Percentiles rank a stretch among this genome's conserved stretches.
Conservation (phyloP, 2,329 filamentous ascomycete species). For the Scleromitrula shiraiana region DNA sequence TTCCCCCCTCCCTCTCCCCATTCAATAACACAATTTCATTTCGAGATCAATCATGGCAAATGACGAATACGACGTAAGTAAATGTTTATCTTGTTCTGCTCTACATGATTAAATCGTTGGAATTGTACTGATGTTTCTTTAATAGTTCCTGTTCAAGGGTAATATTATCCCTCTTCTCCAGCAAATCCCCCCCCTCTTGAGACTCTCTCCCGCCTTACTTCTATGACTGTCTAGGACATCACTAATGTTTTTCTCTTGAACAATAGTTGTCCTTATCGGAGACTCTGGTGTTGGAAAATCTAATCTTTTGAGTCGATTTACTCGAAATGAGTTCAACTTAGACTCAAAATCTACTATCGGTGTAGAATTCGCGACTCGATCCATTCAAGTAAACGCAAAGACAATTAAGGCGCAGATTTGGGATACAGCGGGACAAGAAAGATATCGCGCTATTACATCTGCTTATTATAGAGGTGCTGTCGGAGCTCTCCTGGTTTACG, state of each 20-base stretch:
- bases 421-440: constrained; percentile 98
- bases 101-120: neutral
- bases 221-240: constrained; percentile 27
- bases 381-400: constrained; percentile 98
- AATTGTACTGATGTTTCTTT: constrained; percentile 28
- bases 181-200: constrained; percentile 20
- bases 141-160: constrained; percentile 99
- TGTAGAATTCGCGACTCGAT: constrained; percentile 97
- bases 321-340: constrained; percentile 98
- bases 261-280: constrained; percentile 92
- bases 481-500: constrained; percentile 94
- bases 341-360: constrained; percentile 99
- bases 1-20: neutral
- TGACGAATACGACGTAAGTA: constrained; percentile 98
- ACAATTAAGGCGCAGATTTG: constrained; percentile 99
- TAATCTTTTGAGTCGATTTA: constrained; percentile 98
- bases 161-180: constrained; percentile 24
- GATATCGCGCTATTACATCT: constrained; percentile 97
- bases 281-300: constrained; percentile 99
- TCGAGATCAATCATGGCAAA: constrained; percentile 72
- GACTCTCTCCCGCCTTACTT: constrained; percentile 17
- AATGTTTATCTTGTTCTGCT: neutral
- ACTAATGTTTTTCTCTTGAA: constrained; percentile 18
- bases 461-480: constrained; percentile 98
- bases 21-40: constrained; percentile 21